Evolutionary conservation across 75 land plant species (phyloP).

Genomic region (Selaginella moellendorffii): DNA sequence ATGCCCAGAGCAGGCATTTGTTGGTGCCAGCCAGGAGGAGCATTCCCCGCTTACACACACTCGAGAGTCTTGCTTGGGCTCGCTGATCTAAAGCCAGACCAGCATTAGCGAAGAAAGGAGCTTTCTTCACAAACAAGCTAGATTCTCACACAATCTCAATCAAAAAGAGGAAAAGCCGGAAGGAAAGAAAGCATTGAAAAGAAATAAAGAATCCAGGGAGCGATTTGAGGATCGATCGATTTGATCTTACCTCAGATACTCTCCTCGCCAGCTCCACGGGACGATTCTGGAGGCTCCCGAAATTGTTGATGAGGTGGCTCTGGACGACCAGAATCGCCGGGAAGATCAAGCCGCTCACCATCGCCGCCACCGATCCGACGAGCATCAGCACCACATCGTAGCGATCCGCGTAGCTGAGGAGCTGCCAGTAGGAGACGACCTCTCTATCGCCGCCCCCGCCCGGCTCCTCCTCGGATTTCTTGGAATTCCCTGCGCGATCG

Average conservation of each 20-base stretch:
- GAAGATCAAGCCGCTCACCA: constrained; percentile 26
- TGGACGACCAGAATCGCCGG: constrained; percentile 24
- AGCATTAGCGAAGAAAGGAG: too few relatives aligned
- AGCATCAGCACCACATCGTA: constrained; percentile 26
- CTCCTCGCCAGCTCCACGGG: constrained; percentile 12
- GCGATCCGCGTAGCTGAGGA: constrained; percentile 27
- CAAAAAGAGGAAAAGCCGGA: not conserved
- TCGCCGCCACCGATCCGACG: constrained; percentile 28
- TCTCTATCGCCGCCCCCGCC: not conserved
- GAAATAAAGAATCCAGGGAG: constrained; percentile 2
- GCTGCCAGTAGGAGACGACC: constrained; percentile 3
- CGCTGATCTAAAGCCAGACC: too few relatives aligned
- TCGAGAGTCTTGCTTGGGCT: too few relatives aligned
- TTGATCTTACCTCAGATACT: constrained; percentile 7
- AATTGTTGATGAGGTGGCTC: constrained; percentile 22
- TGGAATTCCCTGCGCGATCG: too few relatives aligned
- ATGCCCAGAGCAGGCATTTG: not conserved
- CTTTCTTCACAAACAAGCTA: too few relatives aligned
- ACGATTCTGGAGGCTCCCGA: constrained; percentile 11
- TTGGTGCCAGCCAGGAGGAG: too few relatives aligned
- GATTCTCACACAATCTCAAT: not conserved
- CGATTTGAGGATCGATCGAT: too few relatives aligned
- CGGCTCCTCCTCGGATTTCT: too few relatives aligned
- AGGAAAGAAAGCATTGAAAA: constrained; percentile 1
- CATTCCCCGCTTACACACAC: too few relatives aligned